Evolutionary conservation across 495 filamentous ascomycete species (phyloP).

Genomic region (Darksidea phi): DNA sequence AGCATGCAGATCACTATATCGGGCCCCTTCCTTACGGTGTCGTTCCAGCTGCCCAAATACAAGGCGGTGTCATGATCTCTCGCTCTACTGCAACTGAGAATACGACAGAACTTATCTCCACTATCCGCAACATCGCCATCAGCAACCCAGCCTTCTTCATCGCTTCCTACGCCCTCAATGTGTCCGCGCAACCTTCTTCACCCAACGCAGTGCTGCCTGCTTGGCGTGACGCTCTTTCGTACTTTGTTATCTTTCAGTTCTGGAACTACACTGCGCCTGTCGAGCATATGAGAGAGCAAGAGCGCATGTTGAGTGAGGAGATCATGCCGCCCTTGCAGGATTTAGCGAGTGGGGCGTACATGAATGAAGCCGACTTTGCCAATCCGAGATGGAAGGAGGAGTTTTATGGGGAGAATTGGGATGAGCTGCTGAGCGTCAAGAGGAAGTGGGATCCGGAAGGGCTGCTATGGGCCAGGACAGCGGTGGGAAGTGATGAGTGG

Average conservation of each 20-base stretch:
- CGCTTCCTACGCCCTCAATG: constrained; percentile 15
- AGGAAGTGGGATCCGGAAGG: constrained; percentile 14
- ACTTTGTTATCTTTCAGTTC: constrained; percentile 1
- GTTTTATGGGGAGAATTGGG: constrained; percentile 19
- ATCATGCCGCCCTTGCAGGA: constrained; percentile 21
- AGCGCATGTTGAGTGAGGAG: background rate
- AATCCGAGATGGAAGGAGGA: constrained; percentile 20
- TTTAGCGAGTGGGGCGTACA: constrained; percentile 20
- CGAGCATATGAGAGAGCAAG: background rate
- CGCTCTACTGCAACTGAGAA: background rate
- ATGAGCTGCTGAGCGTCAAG: constrained; percentile 6
- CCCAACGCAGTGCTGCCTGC: constrained; percentile 29
- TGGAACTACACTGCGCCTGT: constrained; percentile 17
- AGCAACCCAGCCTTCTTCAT: constrained; percentile 7
- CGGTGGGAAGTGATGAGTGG: constrained; percentile 21
- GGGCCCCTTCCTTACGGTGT: constrained; percentile 14
- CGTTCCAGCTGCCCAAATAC: background rate
- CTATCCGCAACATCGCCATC: constrained; percentile 8
- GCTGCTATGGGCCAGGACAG: constrained; percentile 14
- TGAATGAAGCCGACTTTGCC: constrained; percentile 17
- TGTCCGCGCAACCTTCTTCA: constrained; percentile 1
- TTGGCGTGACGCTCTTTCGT: constrained; percentile 21
- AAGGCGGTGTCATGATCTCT: constrained; percentile 15
- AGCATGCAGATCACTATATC: constrained; percentile 5
- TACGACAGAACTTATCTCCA: background rate